Evolutionary conservation across 495 filamentous ascomycete species (phyloP).

Genomic region (Aspergillus egyptiacus): DNA sequence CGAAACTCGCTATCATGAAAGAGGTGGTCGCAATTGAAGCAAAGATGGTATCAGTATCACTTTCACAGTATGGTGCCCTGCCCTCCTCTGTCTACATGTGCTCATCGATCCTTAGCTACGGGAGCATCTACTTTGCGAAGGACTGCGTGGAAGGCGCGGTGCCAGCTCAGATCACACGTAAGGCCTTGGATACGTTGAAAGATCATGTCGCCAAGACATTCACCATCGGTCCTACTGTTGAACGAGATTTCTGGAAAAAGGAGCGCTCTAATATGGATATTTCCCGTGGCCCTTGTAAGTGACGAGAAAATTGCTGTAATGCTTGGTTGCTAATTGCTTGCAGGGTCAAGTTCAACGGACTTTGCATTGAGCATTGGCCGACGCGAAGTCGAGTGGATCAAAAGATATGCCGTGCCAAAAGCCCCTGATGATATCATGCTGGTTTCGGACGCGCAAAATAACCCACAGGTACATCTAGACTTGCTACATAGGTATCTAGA

Average conservation of each 20-base stretch:
- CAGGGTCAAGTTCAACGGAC: conserved; percentile 20
- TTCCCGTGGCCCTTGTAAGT: conserved; percentile 33
- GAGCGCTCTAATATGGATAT: conserved; percentile 23
- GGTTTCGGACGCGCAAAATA: conserved; percentile 16
- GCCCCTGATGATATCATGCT: conserved; percentile 13
- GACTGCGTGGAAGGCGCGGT: too few species aligned
- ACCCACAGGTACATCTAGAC: conserved; percentile 15
- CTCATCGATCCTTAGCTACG: conserved; percentile 19
- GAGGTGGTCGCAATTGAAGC: conserved; percentile 24
- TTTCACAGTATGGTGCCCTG: too few species aligned
- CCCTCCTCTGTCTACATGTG: conserved; percentile 19
- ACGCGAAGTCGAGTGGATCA: conserved; percentile 29
- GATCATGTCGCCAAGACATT: conserved; percentile 15
- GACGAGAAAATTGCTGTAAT: neutral
- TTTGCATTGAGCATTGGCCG: conserved; percentile 19
- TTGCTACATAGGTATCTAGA: conserved; percentile 21
- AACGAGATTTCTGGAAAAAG: conserved; percentile 27
- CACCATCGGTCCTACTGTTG: conserved; percentile 27
- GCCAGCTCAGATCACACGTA: too few species aligned
- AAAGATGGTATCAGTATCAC: conserved; percentile 21
- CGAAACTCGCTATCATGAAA: conserved; percentile 23
- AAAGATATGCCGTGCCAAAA: conserved; percentile 22
- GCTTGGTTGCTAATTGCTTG: conserved; percentile 7
- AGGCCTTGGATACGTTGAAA: too few species aligned
- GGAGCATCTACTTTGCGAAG: conserved; percentile 25